Evolutionary conservation across 208 protist species (phyloP).

Genomic region (Acanthamoeba royreba): DNA sequence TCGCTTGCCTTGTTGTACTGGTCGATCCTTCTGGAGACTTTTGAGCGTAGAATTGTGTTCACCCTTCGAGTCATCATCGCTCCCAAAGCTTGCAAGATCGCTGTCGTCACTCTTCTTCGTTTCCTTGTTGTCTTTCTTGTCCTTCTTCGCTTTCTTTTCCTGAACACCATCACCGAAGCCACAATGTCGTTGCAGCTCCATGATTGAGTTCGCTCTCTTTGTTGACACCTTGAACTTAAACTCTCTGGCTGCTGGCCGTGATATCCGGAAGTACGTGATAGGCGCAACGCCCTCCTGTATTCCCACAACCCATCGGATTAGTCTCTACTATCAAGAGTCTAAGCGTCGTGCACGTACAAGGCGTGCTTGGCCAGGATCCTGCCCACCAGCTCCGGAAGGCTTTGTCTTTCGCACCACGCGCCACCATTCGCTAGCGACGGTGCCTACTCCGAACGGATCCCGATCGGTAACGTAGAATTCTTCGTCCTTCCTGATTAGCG

Average conservation of each 20-base stretch:
- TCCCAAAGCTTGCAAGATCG: no score
- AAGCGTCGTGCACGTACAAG: no score
- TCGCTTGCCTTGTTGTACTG: not conserved
- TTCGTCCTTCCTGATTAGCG: not conserved
- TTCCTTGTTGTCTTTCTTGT: not conserved
- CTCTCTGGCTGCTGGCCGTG: not conserved
- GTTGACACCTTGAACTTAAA: not conserved
- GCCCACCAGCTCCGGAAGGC: no score
- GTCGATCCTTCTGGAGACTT: not conserved
- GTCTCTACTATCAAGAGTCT: not conserved
- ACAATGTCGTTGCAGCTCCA: not conserved
- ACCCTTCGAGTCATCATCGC: not conserved
- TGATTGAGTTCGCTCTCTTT: not conserved
- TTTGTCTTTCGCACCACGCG: not conserved
- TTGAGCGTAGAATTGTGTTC: no score
- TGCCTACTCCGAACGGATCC: slow-evolving; percentile 13
- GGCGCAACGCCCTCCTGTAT: not conserved
- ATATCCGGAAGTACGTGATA: not conserved
- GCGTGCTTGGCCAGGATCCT: not conserved
- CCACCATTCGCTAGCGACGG: not conserved
- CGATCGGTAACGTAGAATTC: not conserved
- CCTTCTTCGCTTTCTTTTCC: not conserved
- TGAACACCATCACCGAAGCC: not conserved
- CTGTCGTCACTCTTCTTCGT: not conserved
- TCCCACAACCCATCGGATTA: not conserved